phyloP scores from a whole-genome alignment of 208 protist genomes.

The Leishmania tarentolae region DNA sequence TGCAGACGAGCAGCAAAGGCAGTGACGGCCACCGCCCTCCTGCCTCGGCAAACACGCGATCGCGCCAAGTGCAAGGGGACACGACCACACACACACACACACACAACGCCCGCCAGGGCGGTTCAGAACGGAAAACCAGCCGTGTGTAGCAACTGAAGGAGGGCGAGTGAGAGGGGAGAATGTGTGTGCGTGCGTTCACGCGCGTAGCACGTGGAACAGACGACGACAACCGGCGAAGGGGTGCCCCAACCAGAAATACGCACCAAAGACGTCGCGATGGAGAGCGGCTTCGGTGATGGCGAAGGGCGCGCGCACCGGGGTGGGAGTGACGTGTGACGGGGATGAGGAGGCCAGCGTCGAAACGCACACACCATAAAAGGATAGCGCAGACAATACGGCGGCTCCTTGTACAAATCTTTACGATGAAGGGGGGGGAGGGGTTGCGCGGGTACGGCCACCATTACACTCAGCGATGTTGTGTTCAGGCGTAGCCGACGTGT shows the following conservation, averaged over 20 bases:
- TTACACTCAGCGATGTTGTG: no score
- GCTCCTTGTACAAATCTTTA: not conserved
- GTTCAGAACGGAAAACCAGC: not conserved
- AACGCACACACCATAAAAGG: no score
- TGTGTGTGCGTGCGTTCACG: not conserved
- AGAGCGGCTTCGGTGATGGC: no score
- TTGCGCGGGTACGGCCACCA: no score
- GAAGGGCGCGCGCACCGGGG: no score
- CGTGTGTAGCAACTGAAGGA: not conserved
- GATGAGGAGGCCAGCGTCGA: no score
- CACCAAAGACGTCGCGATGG: no score
- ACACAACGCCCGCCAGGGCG: not conserved
- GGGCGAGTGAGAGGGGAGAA: not conserved
- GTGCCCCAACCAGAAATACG: no score
- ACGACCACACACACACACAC: constrained; percentile 21
- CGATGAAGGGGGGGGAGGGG: not conserved
- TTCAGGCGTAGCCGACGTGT: no score
- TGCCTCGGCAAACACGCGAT: not conserved
- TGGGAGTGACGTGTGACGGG: no score
- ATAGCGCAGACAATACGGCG: no score
- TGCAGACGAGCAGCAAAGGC: not conserved
- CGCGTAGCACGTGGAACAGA: not conserved
- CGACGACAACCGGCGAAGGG: no score
- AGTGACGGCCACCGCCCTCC: not conserved
- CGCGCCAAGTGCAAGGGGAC: not conserved